Base-by-base conservation (phyloP, 805 yeast genomes). In the Kazachstania psychrophila region DNA sequence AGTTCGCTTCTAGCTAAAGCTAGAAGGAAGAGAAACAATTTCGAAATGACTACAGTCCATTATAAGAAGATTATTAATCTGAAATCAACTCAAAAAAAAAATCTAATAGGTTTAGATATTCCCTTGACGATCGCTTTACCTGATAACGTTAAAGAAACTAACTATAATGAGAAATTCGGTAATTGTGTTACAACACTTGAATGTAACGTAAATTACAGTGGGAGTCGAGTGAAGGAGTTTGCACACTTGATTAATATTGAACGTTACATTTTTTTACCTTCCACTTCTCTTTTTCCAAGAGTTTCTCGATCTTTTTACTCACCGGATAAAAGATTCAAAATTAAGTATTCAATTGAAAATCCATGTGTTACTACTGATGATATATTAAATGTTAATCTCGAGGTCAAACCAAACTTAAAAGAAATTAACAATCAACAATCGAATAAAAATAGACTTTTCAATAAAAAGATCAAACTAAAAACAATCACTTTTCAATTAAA, bases 281-380 rank as follows among this genome's bases (percentile, higher is more conserved):
- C 74, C 4, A 70, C 67, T 40, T 56, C 74, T 18, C 72, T 75
- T 46, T 76, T 67, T 43, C 78, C 76, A 44, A 70, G 76, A 0
- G 55, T 72, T 0, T 51, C 64, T 10, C 73, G 69, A 40, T 52
- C 60, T 2, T 59, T 60, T 3, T 61, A 56, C 12, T 69, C 79
- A 1, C 57, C 64, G 13, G 82, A 77, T 48, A 62, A 64, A 9
- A 71, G 67, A 41, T 64, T 72, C 9, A 48, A 68, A 23, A 61
- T 71, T 7, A 72, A 69, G 16, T 60, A 71, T 33, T 56, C 61
- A 6, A 45, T 77, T 14, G 73, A 77, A 1, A 64, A 66, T 5
- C 64, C 75, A 5, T 69, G 79, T 23, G 65, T 77, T n/a, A 79
- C 82, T 1, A 78, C 78, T 0, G 64, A 63, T 34, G 86, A 78